Evolutionary conservation across 768 basidiomycete genomes (phyloP).

Genomic region (Rhodotorula diobovata): DNA sequence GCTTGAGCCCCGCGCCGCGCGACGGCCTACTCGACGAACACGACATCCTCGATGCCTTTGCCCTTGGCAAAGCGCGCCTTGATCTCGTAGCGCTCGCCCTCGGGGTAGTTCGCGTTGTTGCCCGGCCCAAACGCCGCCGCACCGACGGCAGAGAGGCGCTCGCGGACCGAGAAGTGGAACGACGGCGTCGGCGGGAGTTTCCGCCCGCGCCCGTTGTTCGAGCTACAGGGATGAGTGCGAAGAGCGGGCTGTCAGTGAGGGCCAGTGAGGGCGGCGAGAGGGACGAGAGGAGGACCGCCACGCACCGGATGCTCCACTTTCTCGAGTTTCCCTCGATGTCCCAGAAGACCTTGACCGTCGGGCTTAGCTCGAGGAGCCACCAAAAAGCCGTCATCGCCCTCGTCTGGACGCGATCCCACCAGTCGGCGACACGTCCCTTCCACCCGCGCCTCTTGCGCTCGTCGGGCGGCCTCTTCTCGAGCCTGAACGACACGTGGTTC

Average conservation of each 20-base stretch:
- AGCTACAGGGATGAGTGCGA: background rate
- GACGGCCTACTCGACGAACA: slow-evolving; percentile 8
- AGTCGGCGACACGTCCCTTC: background rate
- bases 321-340: slow-evolving; percentile 13
- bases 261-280: background rate
- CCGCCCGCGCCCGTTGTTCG: slow-evolving; percentile 28
- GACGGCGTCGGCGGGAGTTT: slow-evolving; percentile 4
- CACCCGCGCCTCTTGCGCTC: background rate
- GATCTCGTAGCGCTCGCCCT: slow-evolving; percentile 2
- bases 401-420: background rate
- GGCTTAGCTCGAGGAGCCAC: slow-evolving; percentile 22
- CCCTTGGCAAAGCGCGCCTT: slow-evolving; percentile 7
- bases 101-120: slow-evolving; percentile 30
- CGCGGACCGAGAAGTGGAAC: slow-evolving; percentile 26
- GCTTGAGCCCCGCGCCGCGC: too few species aligned
- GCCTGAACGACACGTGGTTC: slow-evolving; percentile 5
- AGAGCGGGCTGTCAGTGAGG: background rate
- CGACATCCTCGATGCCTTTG: background rate
- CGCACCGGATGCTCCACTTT: slow-evolving; percentile 6
- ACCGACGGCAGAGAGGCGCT: background rate
- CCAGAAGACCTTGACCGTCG: slow-evolving; percentile 24
- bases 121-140: slow-evolving; percentile 2
- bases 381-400: slow-evolving; percentile 4
- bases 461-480: slow-evolving; percentile 6
- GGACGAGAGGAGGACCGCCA: background rate